These are phyloP conservation scores for Lecanicillium sp. DNA, from an alignment of 2,329 filamentous ascomycete species.

Conservation along the genomic window DNA sequence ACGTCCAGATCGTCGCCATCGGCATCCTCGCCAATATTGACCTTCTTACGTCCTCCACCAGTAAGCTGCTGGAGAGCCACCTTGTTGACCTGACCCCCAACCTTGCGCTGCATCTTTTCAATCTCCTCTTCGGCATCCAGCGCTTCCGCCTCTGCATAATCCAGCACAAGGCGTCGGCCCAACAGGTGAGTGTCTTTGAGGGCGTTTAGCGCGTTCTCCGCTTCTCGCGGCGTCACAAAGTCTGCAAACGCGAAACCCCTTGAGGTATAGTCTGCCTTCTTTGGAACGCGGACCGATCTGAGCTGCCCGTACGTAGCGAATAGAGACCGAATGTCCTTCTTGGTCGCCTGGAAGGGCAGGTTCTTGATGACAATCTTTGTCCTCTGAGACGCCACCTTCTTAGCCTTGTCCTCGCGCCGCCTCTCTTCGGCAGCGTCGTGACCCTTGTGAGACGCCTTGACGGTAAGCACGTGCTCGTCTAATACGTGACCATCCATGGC, in stretches of 20 bases:
- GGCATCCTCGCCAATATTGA: conserved; percentile 63
- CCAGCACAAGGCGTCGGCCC: conserved; percentile 79
- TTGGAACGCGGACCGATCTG: conserved; percentile 84
- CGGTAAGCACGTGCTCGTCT: conserved; percentile 78
- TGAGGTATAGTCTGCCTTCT: conserved; percentile 84
- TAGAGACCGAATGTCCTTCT: conserved; percentile 81
- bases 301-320: conserved; percentile 89
- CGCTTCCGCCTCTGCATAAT: conserved; percentile 83
- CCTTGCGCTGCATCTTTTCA: conserved; percentile 93
- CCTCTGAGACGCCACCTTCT: conserved; percentile 66
- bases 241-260: conserved; percentile 96
- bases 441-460: conserved; percentile 81
- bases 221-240: conserved; percentile 86
- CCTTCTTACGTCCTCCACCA: conserved; percentile 75
- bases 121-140: conserved; percentile 94
- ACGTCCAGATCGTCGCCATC: conserved; percentile 50
- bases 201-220: conserved; percentile 81
- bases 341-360: conserved; percentile 88
- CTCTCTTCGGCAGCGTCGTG: conserved; percentile 82
- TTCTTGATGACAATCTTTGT: conserved; percentile 99
- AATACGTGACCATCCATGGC: conserved; percentile 85
- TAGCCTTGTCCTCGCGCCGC: conserved; percentile 72
- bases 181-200: conserved; percentile 89
- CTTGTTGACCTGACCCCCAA: conserved; percentile 82
- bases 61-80: conserved; percentile 85